Base-by-base conservation (phyloP, 371 early-diverging fungal species). In the Apophysomyces ossiformis region DNA sequence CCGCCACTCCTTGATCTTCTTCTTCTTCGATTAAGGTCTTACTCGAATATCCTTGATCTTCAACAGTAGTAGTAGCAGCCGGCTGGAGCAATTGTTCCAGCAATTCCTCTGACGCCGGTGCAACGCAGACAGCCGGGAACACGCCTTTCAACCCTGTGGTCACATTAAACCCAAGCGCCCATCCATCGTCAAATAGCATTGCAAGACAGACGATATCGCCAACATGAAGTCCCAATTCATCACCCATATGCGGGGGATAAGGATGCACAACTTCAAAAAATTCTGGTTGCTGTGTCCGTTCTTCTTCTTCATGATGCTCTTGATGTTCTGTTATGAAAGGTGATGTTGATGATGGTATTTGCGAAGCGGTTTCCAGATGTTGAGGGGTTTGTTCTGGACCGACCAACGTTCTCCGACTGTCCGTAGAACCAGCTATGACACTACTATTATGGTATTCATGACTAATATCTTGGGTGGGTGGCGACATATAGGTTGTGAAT, bases 161-260 rank as follows among this genome's bases (percentile, higher is more conserved):
- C 59, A 85, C 77, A 69, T 88, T 89, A 32, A 75, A 73, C 5
- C 90, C 90, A 32, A 87, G 79, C 4, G 87, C 90, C 90, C 90
- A 90, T n/a, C 87, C 87, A 71, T 90, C 90, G 63, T 87, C 85
- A 74, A 84, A 81, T 21, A 74, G 76, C 18, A 79, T 61, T 8
- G 76, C 75, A 11, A 92, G 78, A 9, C 79, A 82, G 7, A 92
- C 74, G 61, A 87, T 78, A 72, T 92, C 92, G 21, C 89, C 89
- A 1, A 72, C 70, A 26, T 71, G 57, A 32, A 92, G 70, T 38
- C 75, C 81, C 16, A 92, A 68, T 66, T 92, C 92, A 66, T 92
- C 92, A 4, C 84, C 69, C 66, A 81, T 70, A 45, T 77, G 73
- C 1, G 86, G 72, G 18, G 73, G 70, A 68, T 86, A 88, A 16